phyloP scores from a whole-genome alignment of 352 stramenopile genomes.

The Aphanomyces astaci region DNA sequence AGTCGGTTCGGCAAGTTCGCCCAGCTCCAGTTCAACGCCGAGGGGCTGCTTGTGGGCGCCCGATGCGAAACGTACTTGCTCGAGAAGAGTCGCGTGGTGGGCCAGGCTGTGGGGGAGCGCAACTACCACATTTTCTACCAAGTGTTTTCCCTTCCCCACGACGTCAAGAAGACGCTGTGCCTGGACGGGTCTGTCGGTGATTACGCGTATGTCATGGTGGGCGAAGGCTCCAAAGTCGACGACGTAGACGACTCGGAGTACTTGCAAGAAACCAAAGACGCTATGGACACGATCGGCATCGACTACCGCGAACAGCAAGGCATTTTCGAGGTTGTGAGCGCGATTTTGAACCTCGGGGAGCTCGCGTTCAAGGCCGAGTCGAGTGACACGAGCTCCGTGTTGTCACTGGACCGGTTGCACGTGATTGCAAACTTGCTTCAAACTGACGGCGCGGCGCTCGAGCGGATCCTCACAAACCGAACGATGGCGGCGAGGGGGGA shows the following conservation, averaged over 20 bases:
- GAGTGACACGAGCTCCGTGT: constrained; percentile 37
- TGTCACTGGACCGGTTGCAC: constrained; percentile 47
- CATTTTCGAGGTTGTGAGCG: constrained; percentile 10
- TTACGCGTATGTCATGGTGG: constrained; percentile 74
- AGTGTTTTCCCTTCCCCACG: constrained; percentile 60
- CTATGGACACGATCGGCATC: constrained; percentile 11
- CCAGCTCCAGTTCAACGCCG: constrained; percentile 62
- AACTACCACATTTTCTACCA: constrained; percentile 99
- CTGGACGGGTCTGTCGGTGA: constrained; percentile 47
- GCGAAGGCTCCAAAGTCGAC: constrained; percentile 42
- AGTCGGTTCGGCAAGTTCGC: constrained; percentile 76
- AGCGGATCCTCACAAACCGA: constrained; percentile 82
- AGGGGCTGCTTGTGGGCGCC: constrained; percentile 56
- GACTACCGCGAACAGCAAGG: constrained; percentile 14
- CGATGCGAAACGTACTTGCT: constrained; percentile 91
- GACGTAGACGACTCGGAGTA: constrained; percentile 63
- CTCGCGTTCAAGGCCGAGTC: constrained; percentile 25
- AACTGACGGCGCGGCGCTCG: constrained; percentile 59
- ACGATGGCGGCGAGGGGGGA: constrained; percentile 89
- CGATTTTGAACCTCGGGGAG: constrained; percentile 8
- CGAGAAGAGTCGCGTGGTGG: constrained; percentile 94
- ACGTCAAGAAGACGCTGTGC: constrained; percentile 43
- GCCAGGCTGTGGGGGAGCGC: constrained; percentile 84
- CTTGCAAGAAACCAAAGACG: constrained; percentile 76
- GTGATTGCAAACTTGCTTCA: constrained; percentile 52